phyloP scores from a whole-genome alignment of 1,284 basidiomycete species.

The Tremellales sp. region DNA sequence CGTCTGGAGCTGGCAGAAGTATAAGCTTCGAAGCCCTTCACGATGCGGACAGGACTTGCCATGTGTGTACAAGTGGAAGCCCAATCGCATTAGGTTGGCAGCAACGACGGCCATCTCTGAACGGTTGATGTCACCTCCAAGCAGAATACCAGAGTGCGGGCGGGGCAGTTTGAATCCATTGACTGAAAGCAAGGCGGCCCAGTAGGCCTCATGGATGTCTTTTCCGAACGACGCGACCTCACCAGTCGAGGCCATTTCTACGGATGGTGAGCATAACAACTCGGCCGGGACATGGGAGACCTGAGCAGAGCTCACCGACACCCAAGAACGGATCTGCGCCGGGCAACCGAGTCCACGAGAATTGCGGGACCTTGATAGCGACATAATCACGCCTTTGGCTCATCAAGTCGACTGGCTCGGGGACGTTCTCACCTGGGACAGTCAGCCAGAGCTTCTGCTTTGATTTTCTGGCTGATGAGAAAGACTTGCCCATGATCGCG shows the following conservation, averaged over 20 bases:
- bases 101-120: constrained; percentile 68
- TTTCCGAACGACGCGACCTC: constrained; percentile 97
- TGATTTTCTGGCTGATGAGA: not conserved
- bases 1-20: constrained; percentile 70
- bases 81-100: constrained; percentile 94
- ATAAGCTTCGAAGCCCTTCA: constrained; percentile 58
- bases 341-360: constrained; percentile 91
- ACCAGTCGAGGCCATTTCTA: constrained; percentile 97
- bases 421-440: constrained; percentile 60
- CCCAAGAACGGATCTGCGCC: constrained; percentile 92
- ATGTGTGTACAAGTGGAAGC: constrained; percentile 74
- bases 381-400: constrained; percentile 83
- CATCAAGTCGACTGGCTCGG: constrained; percentile 93
- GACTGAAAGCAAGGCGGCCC: constrained; percentile 81
- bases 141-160: constrained; percentile 38
- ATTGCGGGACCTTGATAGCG: constrained; percentile 96
- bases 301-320: constrained; percentile 61
- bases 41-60: constrained; percentile 7
- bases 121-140: constrained; percentile 82
- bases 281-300: not conserved
- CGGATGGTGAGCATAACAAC: constrained; percentile 1
- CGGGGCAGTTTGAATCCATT: constrained; percentile 71
- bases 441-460: not conserved
- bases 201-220: constrained; percentile 94
- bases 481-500: constrained; percentile 68